Evolutionary conservation across 1,284 basidiomycete genomes (phyloP), one percentile per base, ranked within the genome.

Genomic region (Phellinidium pouzarii): DNA sequence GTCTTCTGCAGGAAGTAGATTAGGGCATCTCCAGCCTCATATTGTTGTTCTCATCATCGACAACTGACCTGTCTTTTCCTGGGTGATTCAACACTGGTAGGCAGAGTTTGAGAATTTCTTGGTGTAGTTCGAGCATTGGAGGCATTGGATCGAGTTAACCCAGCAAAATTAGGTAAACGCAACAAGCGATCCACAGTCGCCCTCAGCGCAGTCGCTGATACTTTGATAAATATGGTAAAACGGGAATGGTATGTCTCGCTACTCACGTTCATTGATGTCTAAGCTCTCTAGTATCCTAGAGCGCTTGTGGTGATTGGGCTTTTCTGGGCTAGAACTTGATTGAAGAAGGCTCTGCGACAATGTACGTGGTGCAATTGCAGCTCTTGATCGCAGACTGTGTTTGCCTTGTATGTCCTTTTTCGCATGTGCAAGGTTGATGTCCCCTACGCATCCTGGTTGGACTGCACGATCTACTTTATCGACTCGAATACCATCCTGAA

Each of bases 161-260:
- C 70, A 38, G 74, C 76, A 41, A 78, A 66, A 59, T 78, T 73
- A 4, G 73, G 70, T 53, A 74, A 61, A 4, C 65, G 60, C 17
- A 77, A 62, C 20, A 78, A 69, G 6, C 68, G 63, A 50, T 74
- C 66, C 57, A 75, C 66, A 25, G 69, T 66, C 20, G 68, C 67
- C 58, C 73, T 62, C 34, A 74, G 56, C 27, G 66, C 69, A 22
- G 66, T 57, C 3, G 76, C 76, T 71, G 25, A 14, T 14, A 56
- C n/a, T 22, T 12, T 17, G 6, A 25, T 42, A 49, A 17, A 22
- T 12, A 50, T 17, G n/a, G 25, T 26, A 36, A 43, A 23, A 42
- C 5, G 7, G 17, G 12, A 22, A 19, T 19, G 20, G 27, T 37
- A 26, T 22, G 17, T 12, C 29, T 20, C 36, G 9, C 22, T 6